phyloP scores from a whole-genome alignment of 768 basidiomycete species.

The Holtermannia corniformis region DNA sequence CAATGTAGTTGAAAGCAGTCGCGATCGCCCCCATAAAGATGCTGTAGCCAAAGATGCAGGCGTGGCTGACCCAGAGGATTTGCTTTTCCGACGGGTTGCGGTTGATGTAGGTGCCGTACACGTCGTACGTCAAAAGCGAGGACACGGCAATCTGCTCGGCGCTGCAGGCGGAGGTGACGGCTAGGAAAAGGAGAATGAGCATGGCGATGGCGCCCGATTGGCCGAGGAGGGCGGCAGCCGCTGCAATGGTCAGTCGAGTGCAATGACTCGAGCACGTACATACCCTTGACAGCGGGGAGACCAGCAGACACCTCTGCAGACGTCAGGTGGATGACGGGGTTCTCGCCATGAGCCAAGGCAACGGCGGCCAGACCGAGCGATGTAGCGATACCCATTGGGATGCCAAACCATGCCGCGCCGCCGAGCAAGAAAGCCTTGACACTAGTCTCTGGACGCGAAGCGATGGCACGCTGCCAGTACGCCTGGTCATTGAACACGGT shows the following conservation, averaged over 20 bases:
- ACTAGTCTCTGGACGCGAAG: slow-evolving; percentile 67
- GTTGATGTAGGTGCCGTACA: slow-evolving; percentile 60
- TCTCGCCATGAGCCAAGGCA: slow-evolving; percentile 54
- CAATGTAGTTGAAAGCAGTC: slow-evolving; percentile 77
- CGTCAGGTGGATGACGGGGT: slow-evolving; percentile 45
- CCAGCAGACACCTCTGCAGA: slow-evolving; percentile 73
- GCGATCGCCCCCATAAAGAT: slow-evolving; percentile 69
- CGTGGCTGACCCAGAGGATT: slow-evolving; percentile 28
- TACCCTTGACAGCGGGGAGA: slow-evolving; percentile 51
- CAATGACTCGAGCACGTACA: slow-evolving; percentile 4
- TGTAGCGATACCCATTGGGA: slow-evolving; percentile 73
- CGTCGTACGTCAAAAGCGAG: slow-evolving; percentile 29
- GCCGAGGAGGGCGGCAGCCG: slow-evolving; percentile 71
- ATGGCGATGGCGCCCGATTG: slow-evolving; percentile 68
- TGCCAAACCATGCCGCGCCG: slow-evolving; percentile 83
- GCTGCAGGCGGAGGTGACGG: slow-evolving; percentile 64
- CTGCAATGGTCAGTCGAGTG: slow-evolving; percentile 22
- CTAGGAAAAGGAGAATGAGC: slow-evolving; percentile 68
- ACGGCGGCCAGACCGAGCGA: slow-evolving; percentile 80
- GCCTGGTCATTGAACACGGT: slow-evolving; percentile 53
- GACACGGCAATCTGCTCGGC: slow-evolving; percentile 91
- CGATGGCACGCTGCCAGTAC: slow-evolving; percentile 87
- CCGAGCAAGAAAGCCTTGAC: slow-evolving; percentile 87
- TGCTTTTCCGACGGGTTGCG: slow-evolving; percentile 57
- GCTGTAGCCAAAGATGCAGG: slow-evolving; percentile 24